Conservation (phyloP, 495 filamentous ascomycete genomes). For the Talaromyces adpressus region DNA sequence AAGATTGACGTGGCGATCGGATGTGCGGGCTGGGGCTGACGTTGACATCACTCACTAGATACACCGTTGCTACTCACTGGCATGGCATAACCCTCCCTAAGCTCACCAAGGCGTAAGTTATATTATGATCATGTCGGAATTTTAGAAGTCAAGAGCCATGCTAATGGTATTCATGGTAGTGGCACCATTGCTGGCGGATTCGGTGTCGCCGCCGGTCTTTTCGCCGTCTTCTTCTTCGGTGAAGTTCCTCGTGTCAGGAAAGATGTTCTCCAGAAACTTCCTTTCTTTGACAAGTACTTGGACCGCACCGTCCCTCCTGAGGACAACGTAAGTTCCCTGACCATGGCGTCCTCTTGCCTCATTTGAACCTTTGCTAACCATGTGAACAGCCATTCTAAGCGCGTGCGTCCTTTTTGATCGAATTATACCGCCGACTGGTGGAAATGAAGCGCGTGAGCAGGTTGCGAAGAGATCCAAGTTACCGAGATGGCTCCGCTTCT, state of each 20-base stretch:
- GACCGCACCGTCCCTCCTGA: slow-evolving; percentile 52
- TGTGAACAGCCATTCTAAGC: background rate
- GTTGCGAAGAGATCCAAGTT: background rate
- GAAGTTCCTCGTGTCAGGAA: slow-evolving; percentile 60
- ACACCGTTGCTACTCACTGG: slow-evolving; percentile 39
- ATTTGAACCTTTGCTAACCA: background rate
- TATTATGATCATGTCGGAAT: background rate
- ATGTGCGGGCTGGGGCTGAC: slow-evolving; percentile 2
- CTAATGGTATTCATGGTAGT: slow-evolving; percentile 26
- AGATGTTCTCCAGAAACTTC: slow-evolving; percentile 60
- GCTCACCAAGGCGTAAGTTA: slow-evolving; percentile 44
- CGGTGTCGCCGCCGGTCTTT: slow-evolving; percentile 53
- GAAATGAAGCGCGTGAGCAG: background rate
- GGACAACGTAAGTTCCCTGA: slow-evolving; percentile 47
- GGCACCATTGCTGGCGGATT: slow-evolving; percentile 48
- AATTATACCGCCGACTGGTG: background rate
- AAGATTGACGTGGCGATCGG: background rate
- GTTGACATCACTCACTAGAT: slow-evolving; percentile 30
- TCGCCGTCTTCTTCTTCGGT: slow-evolving; percentile 65
- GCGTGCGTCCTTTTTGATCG: background rate
- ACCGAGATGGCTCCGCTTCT: background rate
- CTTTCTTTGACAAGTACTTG: slow-evolving; percentile 52
- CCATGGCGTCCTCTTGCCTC: background rate
- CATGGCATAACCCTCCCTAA: slow-evolving; percentile 41
- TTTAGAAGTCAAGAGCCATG: background rate